phyloP scores from a whole-genome alignment of 2,329 filamentous ascomycete species.

The Neonectria hederae region DNA sequence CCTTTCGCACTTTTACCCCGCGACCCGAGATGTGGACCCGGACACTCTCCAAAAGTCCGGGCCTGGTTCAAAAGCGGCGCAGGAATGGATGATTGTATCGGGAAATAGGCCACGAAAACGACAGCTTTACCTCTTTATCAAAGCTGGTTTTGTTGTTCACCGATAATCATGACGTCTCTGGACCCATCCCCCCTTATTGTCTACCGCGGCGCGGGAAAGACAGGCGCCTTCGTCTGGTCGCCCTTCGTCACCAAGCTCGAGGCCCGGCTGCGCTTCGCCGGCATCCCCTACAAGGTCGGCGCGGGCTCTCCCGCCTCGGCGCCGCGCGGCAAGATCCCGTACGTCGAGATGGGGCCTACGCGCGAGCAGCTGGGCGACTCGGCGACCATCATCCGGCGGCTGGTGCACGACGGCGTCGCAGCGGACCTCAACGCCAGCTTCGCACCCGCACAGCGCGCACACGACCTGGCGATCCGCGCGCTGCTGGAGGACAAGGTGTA shows the following conservation, averaged over 20 bases:
- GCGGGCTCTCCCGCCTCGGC: constrained; percentile 55
- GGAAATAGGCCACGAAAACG: neutral
- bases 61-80: neutral
- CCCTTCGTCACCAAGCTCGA: constrained; percentile 72
- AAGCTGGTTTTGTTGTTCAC: neutral
- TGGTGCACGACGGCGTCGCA: constrained; percentile 53
- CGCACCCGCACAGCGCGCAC: constrained; percentile 48
- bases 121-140: neutral
- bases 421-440: constrained; percentile 59
- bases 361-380: constrained; percentile 58
- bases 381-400: constrained; percentile 59
- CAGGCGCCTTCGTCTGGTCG: constrained; percentile 61
- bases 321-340: constrained; percentile 70
- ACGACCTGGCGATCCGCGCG: constrained; percentile 62
- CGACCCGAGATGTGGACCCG: constrained; percentile 9
- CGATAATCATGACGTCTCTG: constrained; percentile 10
- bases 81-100: neutral
- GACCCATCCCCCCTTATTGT: constrained; percentile 43
- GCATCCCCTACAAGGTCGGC: constrained; percentile 56
- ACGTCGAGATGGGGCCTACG: constrained; percentile 52
- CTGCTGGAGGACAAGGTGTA: constrained; percentile 69
- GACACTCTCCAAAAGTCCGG: constrained; percentile 15
- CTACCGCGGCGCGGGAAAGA: constrained; percentile 59
- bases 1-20: constrained; percentile 9
- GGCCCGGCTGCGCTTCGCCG: constrained; percentile 64